Percentiles rank a stretch among this genome's conserved stretches.
Conservation (phyloP, 305 asterid species). For the Plantago rigida region DNA sequence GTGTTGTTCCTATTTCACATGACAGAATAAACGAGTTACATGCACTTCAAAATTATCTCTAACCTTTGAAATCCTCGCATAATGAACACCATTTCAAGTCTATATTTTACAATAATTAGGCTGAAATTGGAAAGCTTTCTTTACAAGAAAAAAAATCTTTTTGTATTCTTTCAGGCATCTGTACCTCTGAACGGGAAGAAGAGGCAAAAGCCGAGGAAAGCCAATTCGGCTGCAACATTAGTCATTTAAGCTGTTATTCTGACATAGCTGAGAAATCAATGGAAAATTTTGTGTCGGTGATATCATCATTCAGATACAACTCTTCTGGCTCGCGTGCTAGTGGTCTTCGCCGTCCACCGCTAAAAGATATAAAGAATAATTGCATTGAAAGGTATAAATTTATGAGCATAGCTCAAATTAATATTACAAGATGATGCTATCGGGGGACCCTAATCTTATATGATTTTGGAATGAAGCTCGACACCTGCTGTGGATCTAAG, state of each 20-base stretch:
- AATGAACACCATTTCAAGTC: too few species aligned
- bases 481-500: slow-evolving; percentile 30
- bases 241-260: slow-evolving; percentile 64
- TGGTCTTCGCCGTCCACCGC: slow-evolving; percentile 93
- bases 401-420: background rate
- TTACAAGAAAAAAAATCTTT: background rate
- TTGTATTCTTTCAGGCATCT: slow-evolving; percentile 29
- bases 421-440: background rate
- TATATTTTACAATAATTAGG: background rate
- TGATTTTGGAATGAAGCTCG: slow-evolving; percentile 28
- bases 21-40: too few species aligned
- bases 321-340: slow-evolving; percentile 80
- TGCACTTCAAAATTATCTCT: too few species aligned
- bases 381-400: slow-evolving; percentile 40
- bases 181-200: slow-evolving; percentile 30
- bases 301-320: slow-evolving; percentile 72
- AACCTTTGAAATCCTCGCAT: too few species aligned
- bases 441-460: slow-evolving; percentile 5
- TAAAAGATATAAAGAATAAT: slow-evolving; percentile 64
- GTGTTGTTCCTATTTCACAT: too few species aligned
- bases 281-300: slow-evolving; percentile 61
- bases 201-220: slow-evolving; percentile 35
- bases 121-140: too few species aligned
- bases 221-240: slow-evolving; percentile 61
- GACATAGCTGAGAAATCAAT: slow-evolving; percentile 74